These are phyloP conservation scores for Solanum dulcamara DNA, from an alignment of 257 asterid species.

Conservation along the genomic window DNA sequence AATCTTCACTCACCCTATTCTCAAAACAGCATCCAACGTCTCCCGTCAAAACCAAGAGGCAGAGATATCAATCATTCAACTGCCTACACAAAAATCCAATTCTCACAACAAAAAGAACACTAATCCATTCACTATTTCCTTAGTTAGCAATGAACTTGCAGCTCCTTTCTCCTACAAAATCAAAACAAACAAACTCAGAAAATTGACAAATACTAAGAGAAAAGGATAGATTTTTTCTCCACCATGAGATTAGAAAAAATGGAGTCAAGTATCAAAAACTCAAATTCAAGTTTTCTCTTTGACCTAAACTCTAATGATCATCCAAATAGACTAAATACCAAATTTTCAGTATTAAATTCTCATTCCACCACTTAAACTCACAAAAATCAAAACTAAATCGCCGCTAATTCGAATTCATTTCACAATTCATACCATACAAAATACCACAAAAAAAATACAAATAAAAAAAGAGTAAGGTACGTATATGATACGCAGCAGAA, in stretches of 20 bases:
- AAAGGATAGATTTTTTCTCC: neutral
- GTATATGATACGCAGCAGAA: neutral
- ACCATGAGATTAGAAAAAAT: neutral
- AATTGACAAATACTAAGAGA: neutral
- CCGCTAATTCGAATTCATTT: neutral
- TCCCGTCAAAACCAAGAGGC: neutral
- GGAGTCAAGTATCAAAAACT: neutral
- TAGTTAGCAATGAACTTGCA: neutral
- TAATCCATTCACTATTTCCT: neutral
- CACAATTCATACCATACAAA: neutral
- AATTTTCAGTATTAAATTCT: neutral
- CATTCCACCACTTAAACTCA: neutral
- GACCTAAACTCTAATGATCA: neutral
- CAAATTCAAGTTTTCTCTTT: neutral
- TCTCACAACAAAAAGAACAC: neutral
- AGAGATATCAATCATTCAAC: constrained; percentile 13
- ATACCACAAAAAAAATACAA: too few relatives aligned
- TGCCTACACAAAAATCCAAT: constrained; percentile 21
- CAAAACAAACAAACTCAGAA: neutral
- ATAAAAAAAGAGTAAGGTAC: neutral
- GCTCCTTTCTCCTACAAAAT: neutral
- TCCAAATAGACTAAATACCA: neutral
- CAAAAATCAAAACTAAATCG: neutral
- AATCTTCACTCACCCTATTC: constrained; percentile 1
- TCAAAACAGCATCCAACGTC: constrained; percentile 6